Evolutionary conservation across 495 filamentous ascomycete genomes (phyloP).

Genomic region (Podospora comata): DNA sequence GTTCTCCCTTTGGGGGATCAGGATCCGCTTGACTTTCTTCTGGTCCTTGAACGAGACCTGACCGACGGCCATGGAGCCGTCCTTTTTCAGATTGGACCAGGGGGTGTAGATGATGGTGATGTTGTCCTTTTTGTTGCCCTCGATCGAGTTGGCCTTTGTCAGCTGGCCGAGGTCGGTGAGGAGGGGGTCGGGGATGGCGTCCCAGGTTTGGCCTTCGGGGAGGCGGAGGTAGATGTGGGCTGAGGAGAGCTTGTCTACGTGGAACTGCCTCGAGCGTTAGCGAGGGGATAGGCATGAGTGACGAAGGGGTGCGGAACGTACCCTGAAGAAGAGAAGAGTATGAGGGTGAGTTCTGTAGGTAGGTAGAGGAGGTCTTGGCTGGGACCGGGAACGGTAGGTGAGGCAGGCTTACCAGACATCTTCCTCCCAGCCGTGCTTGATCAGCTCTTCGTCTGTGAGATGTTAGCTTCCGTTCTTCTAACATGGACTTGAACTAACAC

Average conservation of each 20-base stretch:
- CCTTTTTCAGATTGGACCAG: slow-evolving; percentile 95
- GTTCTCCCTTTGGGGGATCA: slow-evolving; percentile 76
- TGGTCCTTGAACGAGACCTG: slow-evolving; percentile 93
- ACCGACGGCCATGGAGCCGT: slow-evolving; percentile 91
- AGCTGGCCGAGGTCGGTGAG: slow-evolving; percentile 87
- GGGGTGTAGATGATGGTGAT: slow-evolving; percentile 95
- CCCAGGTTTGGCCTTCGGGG: slow-evolving; percentile 79
- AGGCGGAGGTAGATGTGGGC: slow-evolving; percentile 94
- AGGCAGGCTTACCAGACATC: slow-evolving; percentile 77
- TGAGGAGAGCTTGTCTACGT: slow-evolving; percentile 94
- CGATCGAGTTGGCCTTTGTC: slow-evolving; percentile 98
- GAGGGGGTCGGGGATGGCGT: slow-evolving; percentile 69
- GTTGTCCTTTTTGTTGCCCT: slow-evolving; percentile 99
- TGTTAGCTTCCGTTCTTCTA: slow-evolving; percentile 28
- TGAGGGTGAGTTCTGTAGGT: slow-evolving; percentile 3
- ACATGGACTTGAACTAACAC: not conserved
- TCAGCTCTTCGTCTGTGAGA: slow-evolving; percentile 84
- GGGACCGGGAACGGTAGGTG: not conserved
- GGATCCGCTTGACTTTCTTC: slow-evolving; percentile 78
- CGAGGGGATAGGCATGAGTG: not conserved
- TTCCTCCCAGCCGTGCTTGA: slow-evolving; percentile 86
- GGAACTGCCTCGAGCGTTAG: slow-evolving; percentile 59
- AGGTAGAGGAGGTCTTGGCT: not conserved
- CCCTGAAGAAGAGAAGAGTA: not conserved
- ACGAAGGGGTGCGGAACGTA: not conserved